These are phyloP conservation scores for Drosera capensis DNA, from an alignment of 148 eudicot genomes.

Conservation along the genomic window DNA sequence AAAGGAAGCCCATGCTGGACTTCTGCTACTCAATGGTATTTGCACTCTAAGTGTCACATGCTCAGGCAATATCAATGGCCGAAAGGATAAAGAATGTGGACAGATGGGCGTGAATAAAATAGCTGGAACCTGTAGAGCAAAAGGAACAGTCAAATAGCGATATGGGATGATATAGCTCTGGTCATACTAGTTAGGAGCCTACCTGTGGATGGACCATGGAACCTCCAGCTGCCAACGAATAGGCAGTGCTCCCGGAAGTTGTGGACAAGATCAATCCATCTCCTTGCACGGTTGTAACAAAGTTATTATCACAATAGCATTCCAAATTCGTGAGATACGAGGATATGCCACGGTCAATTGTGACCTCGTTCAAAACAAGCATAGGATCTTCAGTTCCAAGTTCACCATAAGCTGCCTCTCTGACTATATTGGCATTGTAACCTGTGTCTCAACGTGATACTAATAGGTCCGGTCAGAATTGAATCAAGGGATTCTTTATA, in stretches of 20 bases:
- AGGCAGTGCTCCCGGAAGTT: slow-evolving; percentile 95
- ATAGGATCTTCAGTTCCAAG: slow-evolving; percentile 65
- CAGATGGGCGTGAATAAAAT: slow-evolving; percentile 71
- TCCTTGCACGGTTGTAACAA: slow-evolving; percentile 93
- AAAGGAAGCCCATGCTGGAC: slow-evolving; percentile 68
- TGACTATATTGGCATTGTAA: slow-evolving; percentile 69
- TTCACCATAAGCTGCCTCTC: slow-evolving; percentile 62
- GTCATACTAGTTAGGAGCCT: slow-evolving; percentile 4
- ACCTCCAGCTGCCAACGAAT: slow-evolving; percentile 97
- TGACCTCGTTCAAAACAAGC: slow-evolving; percentile 84
- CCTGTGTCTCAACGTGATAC: slow-evolving; percentile 80
- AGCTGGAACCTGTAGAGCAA: slow-evolving; percentile 57
- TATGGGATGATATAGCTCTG: not conserved
- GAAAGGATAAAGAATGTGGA: slow-evolving; percentile 70
- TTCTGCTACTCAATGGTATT: slow-evolving; percentile 62
- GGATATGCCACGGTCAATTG: slow-evolving; percentile 90
- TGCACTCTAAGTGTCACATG: slow-evolving; percentile 51
- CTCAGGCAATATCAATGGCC: slow-evolving; percentile 68
- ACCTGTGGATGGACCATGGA: slow-evolving; percentile 99
- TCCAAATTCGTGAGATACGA: slow-evolving; percentile 86
- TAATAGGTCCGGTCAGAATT: slow-evolving; percentile 61
- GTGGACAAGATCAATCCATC: slow-evolving; percentile 90
- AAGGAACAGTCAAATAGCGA: not conserved
- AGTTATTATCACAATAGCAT: slow-evolving; percentile 80
- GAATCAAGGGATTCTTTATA: slow-evolving; percentile 67